Base-by-base conservation (phyloP, 345 rosid species). In the Microthlaspi erraticum region DNA sequence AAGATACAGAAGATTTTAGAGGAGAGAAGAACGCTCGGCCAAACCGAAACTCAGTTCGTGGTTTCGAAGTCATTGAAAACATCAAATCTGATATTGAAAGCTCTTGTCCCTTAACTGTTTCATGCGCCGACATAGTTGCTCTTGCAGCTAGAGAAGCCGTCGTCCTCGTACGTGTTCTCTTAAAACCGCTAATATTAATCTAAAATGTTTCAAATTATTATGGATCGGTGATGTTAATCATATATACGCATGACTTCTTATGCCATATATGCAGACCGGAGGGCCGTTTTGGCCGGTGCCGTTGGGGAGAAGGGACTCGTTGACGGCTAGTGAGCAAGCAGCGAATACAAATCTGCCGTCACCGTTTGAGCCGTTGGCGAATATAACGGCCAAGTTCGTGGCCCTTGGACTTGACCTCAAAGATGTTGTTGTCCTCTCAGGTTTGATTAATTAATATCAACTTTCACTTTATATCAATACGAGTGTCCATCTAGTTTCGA, bases 371-470 rank as follows among this genome's bases (percentile, higher is more conserved):
- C 73, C 97, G 9, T 61, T 88, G 3, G 83, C 64, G 45, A 82
- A 83, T 51, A 83, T 90, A 71, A 82, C 92, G 37, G 86, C 88
- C 33, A 88, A 88, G 84, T 93, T 93, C 70, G 78, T 80, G 9
- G 63, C 85, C 18, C 85, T 87, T 78, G 98, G 97, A 46, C 92
- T 93, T 42, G 93, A 90, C 61, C 46, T 83, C n/a, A 90, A 85
- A 74, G 97, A 93, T 81, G 89, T 88, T 46, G 98, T 82, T 5
- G 96, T 81, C 74, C 97, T 93, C 74, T 87, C 98, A 84, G 98
- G 96, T 87, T 75, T 48, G 66, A 19, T 37, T 32, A 19, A 17
- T 69, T 10, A 23, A 23, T 23, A 13, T 48, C 45, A 53, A 43
- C 69, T 32, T 41, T 10, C 8, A 29, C 0, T 41, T 19, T 8